Evolutionary conservation across 371 early-diverging fungal genomes (phyloP).

Genomic region (Choanephora cucurbitarum): DNA sequence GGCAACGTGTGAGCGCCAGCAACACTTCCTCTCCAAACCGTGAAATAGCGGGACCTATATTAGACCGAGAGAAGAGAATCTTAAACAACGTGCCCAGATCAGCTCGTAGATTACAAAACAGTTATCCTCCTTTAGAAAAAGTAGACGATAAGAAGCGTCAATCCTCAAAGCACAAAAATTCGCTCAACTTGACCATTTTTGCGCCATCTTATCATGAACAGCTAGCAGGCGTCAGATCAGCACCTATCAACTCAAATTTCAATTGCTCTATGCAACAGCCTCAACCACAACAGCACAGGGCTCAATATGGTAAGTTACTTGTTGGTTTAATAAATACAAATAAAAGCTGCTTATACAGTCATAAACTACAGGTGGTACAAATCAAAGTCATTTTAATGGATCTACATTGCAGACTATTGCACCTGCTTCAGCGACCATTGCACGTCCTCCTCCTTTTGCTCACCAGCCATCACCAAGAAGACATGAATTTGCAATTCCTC

Average conservation of each 20-base stretch:
- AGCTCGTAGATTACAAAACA: constrained; percentile 15
- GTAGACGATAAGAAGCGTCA: constrained; percentile 25
- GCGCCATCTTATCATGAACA: constrained; percentile 62
- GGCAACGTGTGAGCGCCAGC: background rate
- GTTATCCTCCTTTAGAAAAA: background rate
- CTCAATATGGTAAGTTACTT: constrained; percentile 4
- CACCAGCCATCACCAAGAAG: constrained; percentile 30
- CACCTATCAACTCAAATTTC: constrained; percentile 56
- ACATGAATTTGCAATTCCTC: constrained; percentile 52
- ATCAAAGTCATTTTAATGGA: background rate
- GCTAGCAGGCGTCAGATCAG: constrained; percentile 53
- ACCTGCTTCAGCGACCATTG: constrained; percentile 22
- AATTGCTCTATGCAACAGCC: constrained; percentile 26
- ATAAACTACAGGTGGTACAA: background rate
- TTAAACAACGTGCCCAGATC: background rate
- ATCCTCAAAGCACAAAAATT: constrained; percentile 44
- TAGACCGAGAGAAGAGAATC: background rate
- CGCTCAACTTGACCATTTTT: constrained; percentile 59
- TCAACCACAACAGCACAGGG: constrained; percentile 8
- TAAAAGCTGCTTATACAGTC: background rate
- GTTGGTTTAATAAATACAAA: background rate
- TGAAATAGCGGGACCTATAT: background rate
- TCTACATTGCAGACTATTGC: constrained; percentile 10
- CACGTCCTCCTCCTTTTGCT: constrained; percentile 22
- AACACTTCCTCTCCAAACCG: background rate